A percentile compares a stretch with the other conserved stretches of the same genome.
Conservation (phyloP, 441 rosid species). For the Gossypium gossypioides region DNA sequence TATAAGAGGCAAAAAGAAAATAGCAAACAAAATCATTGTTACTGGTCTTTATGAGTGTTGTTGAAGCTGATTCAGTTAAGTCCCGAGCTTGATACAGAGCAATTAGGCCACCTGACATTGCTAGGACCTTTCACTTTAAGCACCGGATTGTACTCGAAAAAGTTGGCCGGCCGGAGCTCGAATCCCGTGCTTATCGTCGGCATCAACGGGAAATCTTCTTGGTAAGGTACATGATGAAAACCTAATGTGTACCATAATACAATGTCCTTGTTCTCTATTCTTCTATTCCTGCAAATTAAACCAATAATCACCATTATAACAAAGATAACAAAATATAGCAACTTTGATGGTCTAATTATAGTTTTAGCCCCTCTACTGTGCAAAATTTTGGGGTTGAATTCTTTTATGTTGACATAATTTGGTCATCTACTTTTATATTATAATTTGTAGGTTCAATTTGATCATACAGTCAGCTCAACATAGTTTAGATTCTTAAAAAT, state of each 20-base stretch:
- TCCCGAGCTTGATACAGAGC: not conserved
- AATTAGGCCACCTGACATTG: not conserved
- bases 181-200: slow-evolving; percentile 38
- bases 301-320: not conserved
- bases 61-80: not conserved
- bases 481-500: too few relatives aligned
- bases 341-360: not conserved
- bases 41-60: not conserved
- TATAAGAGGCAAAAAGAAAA: not conserved
- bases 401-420: too few relatives aligned
- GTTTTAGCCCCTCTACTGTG: too few relatives aligned
- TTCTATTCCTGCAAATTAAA: slow-evolving; percentile 28
- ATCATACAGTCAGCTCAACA: too few relatives aligned
- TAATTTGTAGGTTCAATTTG: too few relatives aligned
- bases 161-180: slow-evolving; percentile 47
- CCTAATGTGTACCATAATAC: slow-evolving; percentile 50
- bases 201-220: slow-evolving; percentile 59
- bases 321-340: not conserved
- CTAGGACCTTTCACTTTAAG: slow-evolving; percentile 17
- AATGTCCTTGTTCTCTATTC: slow-evolving; percentile 45
- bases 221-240: slow-evolving; percentile 43
- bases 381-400: too few relatives aligned
- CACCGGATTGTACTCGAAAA: slow-evolving; percentile 45
- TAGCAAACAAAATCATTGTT: not conserved
- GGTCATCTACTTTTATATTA: too few relatives aligned